Evolutionary conservation across 2,329 filamentous ascomycete species (phyloP), one percentile per base, ranked within the genome.

Genomic region (Calonectria honghensis): DNA sequence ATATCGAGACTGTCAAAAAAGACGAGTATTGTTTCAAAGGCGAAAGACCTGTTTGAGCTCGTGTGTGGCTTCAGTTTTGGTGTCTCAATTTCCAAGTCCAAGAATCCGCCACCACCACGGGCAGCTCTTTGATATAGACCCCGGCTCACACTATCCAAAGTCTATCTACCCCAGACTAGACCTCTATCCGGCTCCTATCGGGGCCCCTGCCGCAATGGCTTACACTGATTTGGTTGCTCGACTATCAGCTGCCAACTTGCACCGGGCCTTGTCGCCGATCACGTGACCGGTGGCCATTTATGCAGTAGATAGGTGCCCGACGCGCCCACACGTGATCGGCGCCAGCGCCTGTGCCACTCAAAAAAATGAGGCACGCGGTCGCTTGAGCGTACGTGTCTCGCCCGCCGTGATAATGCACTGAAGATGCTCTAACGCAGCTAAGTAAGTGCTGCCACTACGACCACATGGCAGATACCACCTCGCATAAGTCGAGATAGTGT

Each of bases 381-480:
- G 37, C 24, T 27, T 63, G 37, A 24, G 57, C 57, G 35, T 63
- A 41, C 57, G 57, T 63, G 35, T 63, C 57, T 37, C n/a, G 35
- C 14, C 32, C 11, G 13, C 13, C 16, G 35, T 63, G 57, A 63
- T 63, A 63, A 63, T 37, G 57, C 57, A 41, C n/a, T 24, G 32
- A 37, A 63, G 57, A 18, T 41, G 57, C 18, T 16, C 37, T 63
- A 63, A 63, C 35, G 57, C 57, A 41, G 35, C 57, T 63, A 63
- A 63, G 57, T 24, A 63, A 41, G 57, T 18, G 24, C 57, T 63
- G 57, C 57, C 41, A 41, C 57, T 29, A 41, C 57, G 35, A 63
- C 24, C 57, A 63, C 57, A 39, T 63, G 57, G 57, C 57, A 63
- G 57, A 63, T 63, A 63, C 57, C 57, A 63, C 57, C 57, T 63